Evolutionary conservation across 225 moss, liverwort and hornwort species (phyloP).

Genomic region (Marchantia paleacea): DNA sequence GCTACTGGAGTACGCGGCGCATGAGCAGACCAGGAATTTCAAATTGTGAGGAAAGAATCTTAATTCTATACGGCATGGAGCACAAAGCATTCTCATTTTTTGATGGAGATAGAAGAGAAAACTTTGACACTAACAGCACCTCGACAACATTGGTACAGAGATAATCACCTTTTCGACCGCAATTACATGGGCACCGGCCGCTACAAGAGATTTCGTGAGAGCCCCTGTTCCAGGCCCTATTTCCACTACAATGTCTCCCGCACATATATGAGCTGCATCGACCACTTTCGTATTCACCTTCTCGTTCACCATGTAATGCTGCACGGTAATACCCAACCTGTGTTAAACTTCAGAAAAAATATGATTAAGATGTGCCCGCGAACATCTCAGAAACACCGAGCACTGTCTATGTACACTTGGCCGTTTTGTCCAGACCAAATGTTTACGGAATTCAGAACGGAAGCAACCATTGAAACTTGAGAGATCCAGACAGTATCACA

Average conservation of each 20-base stretch:
- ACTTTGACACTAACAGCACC: not conserved
- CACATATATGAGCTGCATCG: constrained; percentile 58
- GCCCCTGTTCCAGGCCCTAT: constrained; percentile 97
- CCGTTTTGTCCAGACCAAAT: no score
- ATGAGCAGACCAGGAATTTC: no score
- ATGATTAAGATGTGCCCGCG: no score
- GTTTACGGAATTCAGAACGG: no score
- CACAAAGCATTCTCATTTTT: not conserved
- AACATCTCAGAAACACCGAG: not conserved
- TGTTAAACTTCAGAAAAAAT: not conserved
- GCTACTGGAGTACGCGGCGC: no score
- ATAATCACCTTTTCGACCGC: constrained; percentile 84
- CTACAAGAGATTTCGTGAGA: constrained; percentile 77
- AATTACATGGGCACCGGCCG: constrained; percentile 72
- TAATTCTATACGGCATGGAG: not conserved
- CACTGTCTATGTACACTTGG: no score
- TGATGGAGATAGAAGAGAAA: not conserved
- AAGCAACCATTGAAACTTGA: no score
- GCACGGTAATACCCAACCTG: constrained; percentile 5
- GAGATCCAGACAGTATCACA: not conserved
- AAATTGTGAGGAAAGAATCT: no score
- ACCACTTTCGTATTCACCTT: constrained; percentile 69
- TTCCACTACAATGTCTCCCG: constrained; percentile 84
- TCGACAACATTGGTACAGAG: not conserved
- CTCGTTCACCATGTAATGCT: constrained; percentile 97